Percentiles rank a stretch among this genome's conserved stretches.
These are phyloP conservation scores for Elsinoe batatas DNA, from an alignment of 2,329 filamentous ascomycete genomes.

Conservation along the genomic window DNA sequence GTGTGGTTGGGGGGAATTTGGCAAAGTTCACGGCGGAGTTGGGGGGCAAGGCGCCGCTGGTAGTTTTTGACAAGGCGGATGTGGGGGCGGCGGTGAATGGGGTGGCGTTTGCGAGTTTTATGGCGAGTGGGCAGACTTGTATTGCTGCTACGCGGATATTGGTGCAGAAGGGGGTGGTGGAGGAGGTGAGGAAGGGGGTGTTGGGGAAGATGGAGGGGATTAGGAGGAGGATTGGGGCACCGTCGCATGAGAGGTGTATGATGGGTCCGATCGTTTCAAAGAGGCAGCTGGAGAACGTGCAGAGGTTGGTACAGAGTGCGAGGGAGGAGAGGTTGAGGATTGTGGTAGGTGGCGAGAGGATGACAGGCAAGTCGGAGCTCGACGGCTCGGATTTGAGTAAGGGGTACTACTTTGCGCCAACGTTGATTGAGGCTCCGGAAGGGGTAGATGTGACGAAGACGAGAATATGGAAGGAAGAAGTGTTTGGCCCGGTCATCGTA, in stretches of 20 bases:
- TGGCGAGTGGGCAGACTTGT: conserved; percentile 47
- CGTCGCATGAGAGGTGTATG: conserved; percentile 54
- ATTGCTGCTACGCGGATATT: conserved; percentile 45
- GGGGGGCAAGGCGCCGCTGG: conserved; percentile 45
- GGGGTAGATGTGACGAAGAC: conserved; percentile 12
- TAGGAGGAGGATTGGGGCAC: conserved; percentile 52
- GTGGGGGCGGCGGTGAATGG: conserved; percentile 24
- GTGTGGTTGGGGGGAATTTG: conserved; percentile 31
- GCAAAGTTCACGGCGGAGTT: conserved; percentile 52
- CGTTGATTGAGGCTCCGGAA: conserved; percentile 19
- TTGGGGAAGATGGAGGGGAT: conserved; percentile 46
- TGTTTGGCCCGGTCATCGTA: conserved; percentile 40
- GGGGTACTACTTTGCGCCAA: conserved; percentile 19
- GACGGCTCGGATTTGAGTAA: conserved; percentile 12
- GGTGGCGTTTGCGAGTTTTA: conserved; percentile 37
- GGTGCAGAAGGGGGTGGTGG: conserved; percentile 45
- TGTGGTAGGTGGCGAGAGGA: conserved; percentile 15
- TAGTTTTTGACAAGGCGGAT: conserved; percentile 13
- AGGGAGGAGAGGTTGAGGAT: conserved; percentile 15
- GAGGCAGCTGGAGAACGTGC: conserved; percentile 8
- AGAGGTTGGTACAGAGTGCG: conserved; percentile 11
- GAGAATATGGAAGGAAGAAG: conserved; percentile 28
- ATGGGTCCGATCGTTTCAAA: conserved; percentile 54
- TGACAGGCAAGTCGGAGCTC: background rate
- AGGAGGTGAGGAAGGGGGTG: conserved; percentile 53